These are phyloP conservation scores for Termitomyces sp. DNA, from an alignment of 768 basidiomycete genomes.

Conservation along the genomic window DNA sequence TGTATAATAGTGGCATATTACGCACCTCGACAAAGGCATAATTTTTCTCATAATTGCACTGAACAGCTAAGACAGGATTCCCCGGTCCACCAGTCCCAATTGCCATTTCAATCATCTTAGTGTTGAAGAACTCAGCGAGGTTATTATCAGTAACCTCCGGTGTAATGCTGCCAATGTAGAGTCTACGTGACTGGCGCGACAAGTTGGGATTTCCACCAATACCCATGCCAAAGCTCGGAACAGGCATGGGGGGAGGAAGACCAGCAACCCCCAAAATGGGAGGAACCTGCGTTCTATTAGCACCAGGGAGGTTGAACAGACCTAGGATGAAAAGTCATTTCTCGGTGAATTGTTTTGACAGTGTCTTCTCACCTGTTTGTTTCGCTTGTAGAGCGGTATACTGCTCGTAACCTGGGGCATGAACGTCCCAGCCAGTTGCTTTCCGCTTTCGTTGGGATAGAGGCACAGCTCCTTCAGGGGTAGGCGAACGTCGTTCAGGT, in stretches of 20 bases:
- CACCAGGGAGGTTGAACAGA: slow-evolving; percentile 93
- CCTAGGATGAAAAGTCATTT: slow-evolving; percentile 39
- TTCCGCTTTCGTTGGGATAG: slow-evolving; percentile 84
- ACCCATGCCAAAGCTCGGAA: slow-evolving; percentile 83
- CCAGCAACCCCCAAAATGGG: slow-evolving; percentile 80
- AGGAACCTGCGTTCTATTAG: slow-evolving; percentile 83
- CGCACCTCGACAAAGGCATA: slow-evolving; percentile 97
- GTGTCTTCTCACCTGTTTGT: slow-evolving; percentile 71
- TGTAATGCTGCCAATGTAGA: slow-evolving; percentile 97
- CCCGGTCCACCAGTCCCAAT: slow-evolving; percentile 82
- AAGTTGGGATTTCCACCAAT: slow-evolving; percentile 84
- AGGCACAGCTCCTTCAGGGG: slow-evolving; percentile 78
- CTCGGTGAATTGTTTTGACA: background rate
- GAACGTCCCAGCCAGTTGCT: slow-evolving; percentile 94
- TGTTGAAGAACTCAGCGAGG: slow-evolving; percentile 91
- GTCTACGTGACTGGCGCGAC: slow-evolving; percentile 87
- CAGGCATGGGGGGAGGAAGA: slow-evolving; percentile 77
- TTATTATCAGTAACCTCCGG: slow-evolving; percentile 92
- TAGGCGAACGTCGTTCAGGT: slow-evolving; percentile 82
- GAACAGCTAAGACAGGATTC: slow-evolving; percentile 88
- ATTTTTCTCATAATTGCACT: slow-evolving; percentile 98
- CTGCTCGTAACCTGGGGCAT: slow-evolving; percentile 92
- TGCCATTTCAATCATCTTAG: slow-evolving; percentile 90
- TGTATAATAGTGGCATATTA: background rate
- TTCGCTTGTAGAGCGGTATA: slow-evolving; percentile 97